A percentile compares a stretch with the other conserved stretches of the same genome.
phyloP scores from a whole-genome alignment of 139 green algal genomes.

The Axilococcus clingmanii region DNA sequence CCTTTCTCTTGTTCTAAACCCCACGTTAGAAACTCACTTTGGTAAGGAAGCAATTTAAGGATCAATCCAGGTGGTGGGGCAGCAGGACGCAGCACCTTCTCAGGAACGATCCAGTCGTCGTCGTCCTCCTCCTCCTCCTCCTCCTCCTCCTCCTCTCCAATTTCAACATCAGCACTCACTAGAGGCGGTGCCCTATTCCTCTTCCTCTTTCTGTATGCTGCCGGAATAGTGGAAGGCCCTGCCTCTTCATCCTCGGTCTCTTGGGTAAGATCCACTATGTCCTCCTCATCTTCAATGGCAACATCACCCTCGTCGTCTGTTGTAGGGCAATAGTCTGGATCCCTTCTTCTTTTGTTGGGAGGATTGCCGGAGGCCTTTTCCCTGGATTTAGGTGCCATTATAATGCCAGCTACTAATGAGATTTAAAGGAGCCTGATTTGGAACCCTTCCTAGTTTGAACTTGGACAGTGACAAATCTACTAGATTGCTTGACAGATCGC shows the following conservation, averaged over 20 bases:
- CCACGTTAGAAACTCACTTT: constrained; percentile 85
- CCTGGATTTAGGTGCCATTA: too few relatives aligned
- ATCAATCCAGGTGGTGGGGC: constrained; percentile 62
- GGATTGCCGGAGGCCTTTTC: too few relatives aligned
- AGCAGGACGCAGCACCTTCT: constrained; percentile 10
- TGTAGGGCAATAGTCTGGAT: too few relatives aligned
- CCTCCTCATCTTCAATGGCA: constrained; percentile 1
- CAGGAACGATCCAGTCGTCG: constrained; percentile 13
- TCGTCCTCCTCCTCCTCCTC: constrained; percentile 19
- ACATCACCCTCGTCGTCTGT: background rate
- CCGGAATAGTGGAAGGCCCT: constrained; percentile 1
- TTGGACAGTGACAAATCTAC: too few relatives aligned
- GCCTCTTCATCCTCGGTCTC: constrained; percentile 1
- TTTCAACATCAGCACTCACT: background rate
- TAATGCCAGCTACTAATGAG: too few relatives aligned
- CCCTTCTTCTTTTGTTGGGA: too few relatives aligned
- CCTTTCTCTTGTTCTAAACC: constrained; percentile 62
- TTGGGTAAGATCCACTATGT: background rate
- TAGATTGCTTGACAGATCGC: too few relatives aligned
- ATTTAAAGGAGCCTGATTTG: too few relatives aligned
- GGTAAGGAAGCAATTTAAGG: constrained; percentile 84
- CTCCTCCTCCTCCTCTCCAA: constrained; percentile 6
- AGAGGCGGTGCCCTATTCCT: background rate
- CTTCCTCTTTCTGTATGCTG: background rate
- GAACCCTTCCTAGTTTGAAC: too few relatives aligned